Conservation (phyloP, 2,329 filamentous ascomycete genomes). For the Colletotrichum destructivum region DNA sequence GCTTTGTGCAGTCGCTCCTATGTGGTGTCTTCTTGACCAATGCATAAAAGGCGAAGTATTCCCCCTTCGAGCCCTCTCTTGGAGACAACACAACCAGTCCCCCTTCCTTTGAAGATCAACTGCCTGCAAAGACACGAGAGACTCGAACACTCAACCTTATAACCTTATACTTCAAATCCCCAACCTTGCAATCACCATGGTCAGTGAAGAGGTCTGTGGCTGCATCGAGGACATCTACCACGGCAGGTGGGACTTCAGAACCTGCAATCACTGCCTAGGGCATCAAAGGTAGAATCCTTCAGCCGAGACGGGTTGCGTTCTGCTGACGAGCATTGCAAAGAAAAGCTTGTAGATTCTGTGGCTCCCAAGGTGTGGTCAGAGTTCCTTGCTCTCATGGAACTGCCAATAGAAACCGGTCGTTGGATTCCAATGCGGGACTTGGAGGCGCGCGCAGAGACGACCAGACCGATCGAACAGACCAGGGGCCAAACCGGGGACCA, state of each 20-base stretch:
- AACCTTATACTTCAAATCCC: too few relatives aligned
- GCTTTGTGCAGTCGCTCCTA: background rate
- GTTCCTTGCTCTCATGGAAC: conserved; percentile 31
- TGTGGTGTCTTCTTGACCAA: background rate
- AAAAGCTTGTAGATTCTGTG: conserved; percentile 28
- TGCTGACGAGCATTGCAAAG: conserved; percentile 6
- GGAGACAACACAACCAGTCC: background rate
- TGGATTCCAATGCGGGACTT: conserved; percentile 6
- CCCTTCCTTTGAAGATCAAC: background rate
- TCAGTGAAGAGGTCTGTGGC: conserved; percentile 42
- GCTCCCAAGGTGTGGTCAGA: conserved; percentile 35
- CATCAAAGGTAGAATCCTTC: conserved; percentile 15
- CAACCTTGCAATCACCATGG: conserved; percentile 11
- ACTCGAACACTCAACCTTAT: background rate
- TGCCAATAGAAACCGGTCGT: conserved; percentile 17
- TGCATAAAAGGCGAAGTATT: background rate
- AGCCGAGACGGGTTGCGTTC: background rate
- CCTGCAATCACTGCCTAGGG: conserved; percentile 33
- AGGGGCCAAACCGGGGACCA: conserved; percentile 10
- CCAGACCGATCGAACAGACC: conserved; percentile 15
- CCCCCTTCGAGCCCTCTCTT: background rate
- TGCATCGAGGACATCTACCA: conserved; percentile 42
- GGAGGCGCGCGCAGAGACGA: conserved; percentile 19
- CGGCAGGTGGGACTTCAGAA: conserved; percentile 38
- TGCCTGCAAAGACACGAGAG: background rate